phyloP scores from a whole-genome alignment of 768 basidiomycete species.

The Lentinus brumalis region DNA sequence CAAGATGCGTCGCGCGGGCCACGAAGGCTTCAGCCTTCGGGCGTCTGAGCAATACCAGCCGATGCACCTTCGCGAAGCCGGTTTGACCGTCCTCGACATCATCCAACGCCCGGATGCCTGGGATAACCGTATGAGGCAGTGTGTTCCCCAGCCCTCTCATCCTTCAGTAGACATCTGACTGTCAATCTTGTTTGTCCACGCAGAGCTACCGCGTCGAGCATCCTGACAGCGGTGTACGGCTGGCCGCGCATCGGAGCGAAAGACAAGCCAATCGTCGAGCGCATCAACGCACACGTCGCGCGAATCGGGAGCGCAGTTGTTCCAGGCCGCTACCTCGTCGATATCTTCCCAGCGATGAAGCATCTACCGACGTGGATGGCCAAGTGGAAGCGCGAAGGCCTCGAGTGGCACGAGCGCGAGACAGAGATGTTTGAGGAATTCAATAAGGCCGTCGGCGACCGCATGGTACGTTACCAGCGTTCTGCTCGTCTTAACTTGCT shows the following conservation, averaged over 20 bases:
- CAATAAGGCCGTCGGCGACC: slow-evolving; percentile 11
- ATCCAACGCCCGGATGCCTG: slow-evolving; percentile 38
- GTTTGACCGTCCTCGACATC: slow-evolving; percentile 53
- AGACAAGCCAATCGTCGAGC: slow-evolving; percentile 16
- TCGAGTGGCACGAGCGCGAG: slow-evolving; percentile 35
- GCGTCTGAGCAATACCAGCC: slow-evolving; percentile 46
- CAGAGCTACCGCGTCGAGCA: slow-evolving; percentile 37
- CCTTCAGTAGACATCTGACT: neutral
- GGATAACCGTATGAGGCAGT: slow-evolving; percentile 37
- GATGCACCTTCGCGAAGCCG: slow-evolving; percentile 50
- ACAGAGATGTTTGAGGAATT: slow-evolving; percentile 21
- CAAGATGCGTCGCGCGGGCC: slow-evolving; percentile 54
- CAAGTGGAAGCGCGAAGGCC: slow-evolving; percentile 28
- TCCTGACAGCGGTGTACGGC: slow-evolving; percentile 40
- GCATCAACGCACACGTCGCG: slow-evolving; percentile 2
- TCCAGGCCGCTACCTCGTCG: slow-evolving; percentile 23
- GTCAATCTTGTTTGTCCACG: slow-evolving; percentile 8
- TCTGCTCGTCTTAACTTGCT: too few species aligned
- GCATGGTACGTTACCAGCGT: slow-evolving; percentile 9
- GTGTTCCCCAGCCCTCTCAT: slow-evolving; percentile 30
- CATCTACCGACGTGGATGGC: slow-evolving; percentile 40
- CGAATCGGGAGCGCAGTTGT: slow-evolving; percentile 10
- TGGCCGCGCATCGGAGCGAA: slow-evolving; percentile 27
- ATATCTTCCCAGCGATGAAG: slow-evolving; percentile 30
- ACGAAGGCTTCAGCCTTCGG: slow-evolving; percentile 41